These are phyloP conservation scores for Isatis lusitanica DNA, from an alignment of 441 rosid species.

Conservation along the genomic window DNA sequence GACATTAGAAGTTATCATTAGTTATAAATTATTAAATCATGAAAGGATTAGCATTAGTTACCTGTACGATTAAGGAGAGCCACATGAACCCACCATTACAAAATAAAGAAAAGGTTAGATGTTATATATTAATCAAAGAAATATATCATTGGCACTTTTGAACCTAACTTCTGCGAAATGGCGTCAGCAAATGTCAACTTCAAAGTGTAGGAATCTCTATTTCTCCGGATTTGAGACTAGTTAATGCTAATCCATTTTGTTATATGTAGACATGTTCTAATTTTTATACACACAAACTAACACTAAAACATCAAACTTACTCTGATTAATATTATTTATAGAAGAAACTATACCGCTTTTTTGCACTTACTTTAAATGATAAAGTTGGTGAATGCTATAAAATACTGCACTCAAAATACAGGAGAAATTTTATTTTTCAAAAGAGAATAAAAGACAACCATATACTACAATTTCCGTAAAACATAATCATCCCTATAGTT, in stretches of 20 bases:
- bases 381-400: not conserved
- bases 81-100: conserved; percentile 2
- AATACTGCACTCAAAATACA: not conserved
- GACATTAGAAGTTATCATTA: not conserved
- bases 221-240: not conserved
- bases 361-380: not conserved
- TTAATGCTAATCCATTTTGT: conserved; percentile 12
- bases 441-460: not conserved
- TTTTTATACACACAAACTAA: not conserved
- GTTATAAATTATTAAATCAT: not conserved
- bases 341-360: not conserved
- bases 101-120: not conserved
- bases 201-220: conserved; percentile 10
- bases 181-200: conserved; percentile 33
- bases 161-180: conserved; percentile 28
- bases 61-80: conserved; percentile 18
- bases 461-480: not conserved
- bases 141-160: conserved; percentile 33
- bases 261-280: not conserved
- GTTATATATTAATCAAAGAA: conserved; percentile 27
- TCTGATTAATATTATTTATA: not conserved
- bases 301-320: not conserved
- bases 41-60: not conserved
- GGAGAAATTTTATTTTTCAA: not conserved
- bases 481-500: not conserved